A percentile compares a stretch with the other conserved stretches of the same genome.
These are phyloP conservation scores for Puccinia triticina DNA, from an alignment of 1,284 basidiomycete species.

Conservation along the genomic window DNA sequence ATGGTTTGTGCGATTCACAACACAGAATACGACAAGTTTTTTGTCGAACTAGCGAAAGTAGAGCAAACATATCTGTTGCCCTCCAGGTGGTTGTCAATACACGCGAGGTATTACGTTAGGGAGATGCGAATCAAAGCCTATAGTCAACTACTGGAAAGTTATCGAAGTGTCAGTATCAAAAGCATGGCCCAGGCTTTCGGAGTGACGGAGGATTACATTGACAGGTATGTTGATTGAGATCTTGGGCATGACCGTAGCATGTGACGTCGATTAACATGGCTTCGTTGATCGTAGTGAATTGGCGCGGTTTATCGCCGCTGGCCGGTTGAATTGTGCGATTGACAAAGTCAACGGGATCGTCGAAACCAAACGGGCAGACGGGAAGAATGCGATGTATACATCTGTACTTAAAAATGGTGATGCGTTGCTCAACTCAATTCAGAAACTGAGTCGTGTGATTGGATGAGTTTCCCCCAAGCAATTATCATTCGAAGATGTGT, in stretches of 20 bases:
- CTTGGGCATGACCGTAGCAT: neutral
- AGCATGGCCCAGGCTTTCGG: constrained; percentile 86
- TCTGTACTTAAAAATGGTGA: constrained; percentile 86
- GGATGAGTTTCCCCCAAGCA: constrained; percentile 19
- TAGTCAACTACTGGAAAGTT: constrained; percentile 85
- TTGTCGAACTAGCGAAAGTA: constrained; percentile 72
- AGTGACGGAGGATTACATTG: constrained; percentile 83
- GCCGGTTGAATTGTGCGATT: constrained; percentile 85
- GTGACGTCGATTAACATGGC: constrained; percentile 18
- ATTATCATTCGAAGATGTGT: neutral
- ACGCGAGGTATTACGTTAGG: constrained; percentile 86
- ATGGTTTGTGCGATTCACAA: constrained; percentile 73
- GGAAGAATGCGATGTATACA: constrained; percentile 87
- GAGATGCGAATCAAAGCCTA: constrained; percentile 98
- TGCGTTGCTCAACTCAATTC: constrained; percentile 70
- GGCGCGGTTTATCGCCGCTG: constrained; percentile 86
- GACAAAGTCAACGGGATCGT: constrained; percentile 93
- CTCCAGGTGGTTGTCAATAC: constrained; percentile 80
- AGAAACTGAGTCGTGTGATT: constrained; percentile 59
- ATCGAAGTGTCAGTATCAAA: constrained; percentile 85
- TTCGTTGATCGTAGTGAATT: constrained; percentile 70
- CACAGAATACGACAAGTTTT: constrained; percentile 92
- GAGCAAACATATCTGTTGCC: constrained; percentile 84
- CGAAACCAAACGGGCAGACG: constrained; percentile 79
- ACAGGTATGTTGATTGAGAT: constrained; percentile 66